Percentiles rank a stretch among this genome's conserved stretches.
Conservation (phyloP, 2,329 filamentous ascomycete genomes). For the Bipolaris gigantea region DNA sequence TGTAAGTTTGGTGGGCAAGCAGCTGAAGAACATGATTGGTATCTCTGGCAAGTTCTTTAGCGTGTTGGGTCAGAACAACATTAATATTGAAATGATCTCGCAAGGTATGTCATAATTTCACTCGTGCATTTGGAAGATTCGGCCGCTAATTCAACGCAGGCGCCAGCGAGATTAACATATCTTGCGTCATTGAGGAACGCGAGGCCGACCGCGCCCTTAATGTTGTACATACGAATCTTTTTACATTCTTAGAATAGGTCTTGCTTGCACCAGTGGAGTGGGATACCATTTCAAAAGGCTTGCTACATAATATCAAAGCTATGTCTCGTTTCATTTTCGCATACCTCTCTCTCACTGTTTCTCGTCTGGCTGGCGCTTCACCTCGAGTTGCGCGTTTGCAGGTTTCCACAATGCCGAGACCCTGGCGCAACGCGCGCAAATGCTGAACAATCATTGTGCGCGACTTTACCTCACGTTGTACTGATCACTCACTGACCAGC, state of each 20-base stretch:
- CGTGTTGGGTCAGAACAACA: conserved; percentile 85
- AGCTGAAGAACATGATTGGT: conserved; percentile 96
- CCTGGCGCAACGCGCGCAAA: neutral
- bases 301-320: neutral
- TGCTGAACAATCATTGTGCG: neutral
- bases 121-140: neutral
- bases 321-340: neutral
- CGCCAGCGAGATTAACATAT: conserved; percentile 98
- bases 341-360: neutral
- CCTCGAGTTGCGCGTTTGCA: conserved; percentile 9
- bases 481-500: neutral
- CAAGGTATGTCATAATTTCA: conserved; percentile 66
- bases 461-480: neutral
- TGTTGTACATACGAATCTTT: conserved; percentile 93
- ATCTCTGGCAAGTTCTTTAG: conserved; percentile 95
- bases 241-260: conserved; percentile 82
- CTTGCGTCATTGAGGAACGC: conserved; percentile 89
- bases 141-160: conserved; percentile 55
- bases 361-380: neutral
- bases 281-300: conserved; percentile 25
- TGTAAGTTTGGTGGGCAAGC: conserved; percentile 86
- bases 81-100: conserved; percentile 99
- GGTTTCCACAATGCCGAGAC: neutral
- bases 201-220: conserved; percentile 94
- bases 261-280: conserved; percentile 34